Percentiles rank a stretch among this genome's conserved stretches.
Conservation (phyloP, 1,139 yeast genomes). For the Cylindricascospora bacillispora region DNA sequence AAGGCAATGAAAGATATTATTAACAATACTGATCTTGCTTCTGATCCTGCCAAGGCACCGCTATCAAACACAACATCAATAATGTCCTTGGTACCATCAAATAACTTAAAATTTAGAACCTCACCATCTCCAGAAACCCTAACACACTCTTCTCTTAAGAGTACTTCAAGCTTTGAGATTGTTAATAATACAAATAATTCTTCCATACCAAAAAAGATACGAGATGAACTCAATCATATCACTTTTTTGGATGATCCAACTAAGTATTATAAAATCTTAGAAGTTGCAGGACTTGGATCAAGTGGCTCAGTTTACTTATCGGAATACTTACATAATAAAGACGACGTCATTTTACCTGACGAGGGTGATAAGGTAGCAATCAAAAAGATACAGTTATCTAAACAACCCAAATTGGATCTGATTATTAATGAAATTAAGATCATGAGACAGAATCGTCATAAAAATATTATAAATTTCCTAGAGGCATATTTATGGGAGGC, state of each 20-base stretch:
- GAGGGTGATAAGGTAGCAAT: constrained; percentile 54
- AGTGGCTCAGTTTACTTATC: background rate
- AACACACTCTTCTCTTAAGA: background rate
- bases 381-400: constrained; percentile 83
- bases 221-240: no score
- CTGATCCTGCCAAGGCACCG: no score
- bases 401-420: constrained; percentile 84
- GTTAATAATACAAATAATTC: background rate
- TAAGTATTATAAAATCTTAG: background rate
- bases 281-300: background rate
- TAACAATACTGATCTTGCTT: no score
- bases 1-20: background rate
- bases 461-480: constrained; percentile 79
- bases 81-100: background rate
- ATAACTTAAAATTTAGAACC: background rate
- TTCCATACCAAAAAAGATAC: background rate
- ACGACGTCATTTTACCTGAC: constrained; percentile 20
- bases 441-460: constrained; percentile 83
- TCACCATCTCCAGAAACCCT: background rate
- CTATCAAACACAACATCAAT: background rate
- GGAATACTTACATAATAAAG: no score
- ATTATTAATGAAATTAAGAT: constrained; percentile 86
- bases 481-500: constrained; percentile 59
- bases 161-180: background rate
- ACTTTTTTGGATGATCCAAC: background rate